These are phyloP conservation scores for Agaricus bisporus DNA, from an alignment of 768 basidiomycete genomes.

Conservation along the genomic window DNA sequence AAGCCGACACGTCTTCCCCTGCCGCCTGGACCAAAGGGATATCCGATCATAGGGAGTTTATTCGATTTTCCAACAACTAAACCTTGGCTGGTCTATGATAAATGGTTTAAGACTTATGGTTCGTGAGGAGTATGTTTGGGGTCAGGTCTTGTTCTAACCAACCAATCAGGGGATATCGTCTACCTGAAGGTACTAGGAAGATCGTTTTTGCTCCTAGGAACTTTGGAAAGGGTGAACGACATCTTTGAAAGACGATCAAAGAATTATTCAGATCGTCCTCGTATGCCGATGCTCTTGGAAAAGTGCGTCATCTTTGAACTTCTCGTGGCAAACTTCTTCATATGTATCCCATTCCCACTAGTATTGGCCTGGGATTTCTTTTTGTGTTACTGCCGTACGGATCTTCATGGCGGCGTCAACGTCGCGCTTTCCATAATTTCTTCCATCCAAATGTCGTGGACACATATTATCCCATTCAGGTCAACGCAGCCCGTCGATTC, in stretches of 20 bases:
- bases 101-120: slow-evolving; percentile 18
- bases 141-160: background rate
- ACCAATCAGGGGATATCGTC: slow-evolving; percentile 6
- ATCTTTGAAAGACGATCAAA: slow-evolving; percentile 14
- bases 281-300: slow-evolving; percentile 6
- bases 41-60: slow-evolving; percentile 17
- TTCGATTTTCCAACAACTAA: slow-evolving; percentile 14
- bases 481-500: slow-evolving; percentile 6
- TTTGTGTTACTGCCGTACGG: slow-evolving; percentile 41
- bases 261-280: slow-evolving; percentile 21
- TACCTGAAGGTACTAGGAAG: slow-evolving; percentile 10
- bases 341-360: background rate
- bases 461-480: slow-evolving; percentile 5
- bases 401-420: slow-evolving; percentile 37
- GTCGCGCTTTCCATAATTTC: slow-evolving; percentile 21
- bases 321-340: background rate
- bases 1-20: slow-evolving; percentile 8
- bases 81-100: slow-evolving; percentile 17
- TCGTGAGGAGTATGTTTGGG: background rate
- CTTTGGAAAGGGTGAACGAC: slow-evolving; percentile 11
- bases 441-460: slow-evolving; percentile 11
- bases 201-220: slow-evolving; percentile 11
- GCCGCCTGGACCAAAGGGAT: slow-evolving; percentile 17
- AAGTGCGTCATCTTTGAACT: background rate
- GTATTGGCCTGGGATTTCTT: slow-evolving; percentile 14